Evolutionary conservation across 2,329 filamentous ascomycete genomes (phyloP).

Genomic region (Magnaporthales sp.): DNA sequence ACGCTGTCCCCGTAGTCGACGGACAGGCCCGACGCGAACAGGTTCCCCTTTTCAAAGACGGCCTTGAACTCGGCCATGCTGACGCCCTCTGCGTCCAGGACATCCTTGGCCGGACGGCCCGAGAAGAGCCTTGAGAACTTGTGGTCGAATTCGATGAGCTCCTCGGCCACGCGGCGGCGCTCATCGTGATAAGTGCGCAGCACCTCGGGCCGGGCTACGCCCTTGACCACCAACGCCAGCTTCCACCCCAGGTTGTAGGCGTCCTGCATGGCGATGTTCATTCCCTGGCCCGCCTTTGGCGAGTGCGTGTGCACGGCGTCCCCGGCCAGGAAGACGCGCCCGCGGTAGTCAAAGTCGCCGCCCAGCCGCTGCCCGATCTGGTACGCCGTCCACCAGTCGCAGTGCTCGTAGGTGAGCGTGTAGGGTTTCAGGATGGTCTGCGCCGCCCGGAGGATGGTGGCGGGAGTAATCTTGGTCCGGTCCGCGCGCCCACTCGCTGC

Average conservation of each 20-base stretch:
- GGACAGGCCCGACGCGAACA: slow-evolving; percentile 8
- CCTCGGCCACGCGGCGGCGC: slow-evolving; percentile 45
- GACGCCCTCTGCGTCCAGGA: slow-evolving; percentile 39
- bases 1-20: slow-evolving; percentile 7
- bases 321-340: slow-evolving; percentile 50
- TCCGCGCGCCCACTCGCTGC: slow-evolving; percentile 38
- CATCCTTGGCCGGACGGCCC: slow-evolving; percentile 41
- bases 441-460: slow-evolving; percentile 53
- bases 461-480: slow-evolving; percentile 52
- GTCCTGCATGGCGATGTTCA: slow-evolving; percentile 56
- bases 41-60: neutral
- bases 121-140: slow-evolving; percentile 39
- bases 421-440: slow-evolving; percentile 60
- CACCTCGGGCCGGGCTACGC: slow-evolving; percentile 20
- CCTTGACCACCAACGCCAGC: slow-evolving; percentile 26
- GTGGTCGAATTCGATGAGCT: slow-evolving; percentile 49
- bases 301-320: slow-evolving; percentile 38
- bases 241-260: slow-evolving; percentile 37
- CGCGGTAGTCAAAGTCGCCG: slow-evolving; percentile 32
- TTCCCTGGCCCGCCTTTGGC: slow-evolving; percentile 49
- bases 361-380: slow-evolving; percentile 49
- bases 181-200: slow-evolving; percentile 33
- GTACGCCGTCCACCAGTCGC: slow-evolving; percentile 38
- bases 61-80: slow-evolving; percentile 1
- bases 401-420: slow-evolving; percentile 53